These are phyloP conservation scores for Zopfochytrium polystomum DNA, from an alignment of 371 early-diverging fungal species.

Conservation along the genomic window DNA sequence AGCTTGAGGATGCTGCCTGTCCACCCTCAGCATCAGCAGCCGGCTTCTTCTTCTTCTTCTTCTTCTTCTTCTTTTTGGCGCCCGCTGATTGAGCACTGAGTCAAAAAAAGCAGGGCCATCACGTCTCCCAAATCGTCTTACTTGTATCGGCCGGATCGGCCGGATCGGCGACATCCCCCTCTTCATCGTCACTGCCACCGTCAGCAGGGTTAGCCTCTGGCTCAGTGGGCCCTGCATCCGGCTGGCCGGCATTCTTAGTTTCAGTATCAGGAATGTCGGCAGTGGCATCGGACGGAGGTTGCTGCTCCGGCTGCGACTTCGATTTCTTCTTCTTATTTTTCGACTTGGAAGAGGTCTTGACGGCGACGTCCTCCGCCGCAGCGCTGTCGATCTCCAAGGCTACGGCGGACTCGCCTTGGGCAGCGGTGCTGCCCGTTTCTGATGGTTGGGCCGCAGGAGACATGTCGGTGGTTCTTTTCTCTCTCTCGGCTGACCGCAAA, in stretches of 20 bases:
- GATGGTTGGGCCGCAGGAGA: not conserved
- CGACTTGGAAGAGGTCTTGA: too few relatives aligned
- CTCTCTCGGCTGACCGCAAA: not conserved
- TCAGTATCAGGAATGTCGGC: slow-evolving; percentile 19
- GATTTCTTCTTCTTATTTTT: too few relatives aligned
- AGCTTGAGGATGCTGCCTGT: not conserved
- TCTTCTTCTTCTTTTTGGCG: slow-evolving; percentile 38
- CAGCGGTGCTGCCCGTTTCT: not conserved
- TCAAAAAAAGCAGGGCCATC: too few relatives aligned
- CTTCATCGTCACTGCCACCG: not conserved
- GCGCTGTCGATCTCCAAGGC: not conserved
- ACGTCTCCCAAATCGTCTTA: slow-evolving; percentile 10
- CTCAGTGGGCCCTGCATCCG: not conserved
- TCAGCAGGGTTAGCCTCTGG: not conserved
- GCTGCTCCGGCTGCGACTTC: too few relatives aligned
- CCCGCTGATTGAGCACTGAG: too few relatives aligned
- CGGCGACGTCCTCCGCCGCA: slow-evolving; percentile 3
- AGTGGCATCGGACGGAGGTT: slow-evolving; percentile 12
- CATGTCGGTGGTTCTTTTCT: not conserved
- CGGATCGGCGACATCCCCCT: not conserved
- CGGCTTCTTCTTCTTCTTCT: slow-evolving; percentile 33
- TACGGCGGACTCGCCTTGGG: not conserved
- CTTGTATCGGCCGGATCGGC: not conserved
- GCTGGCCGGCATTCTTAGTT: slow-evolving; percentile 3
- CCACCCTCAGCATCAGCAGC: not conserved